These are phyloP conservation scores for Sugiyamaella marilandica DNA, from an alignment of 805 yeast genomes.

Conservation along the genomic window DNA sequence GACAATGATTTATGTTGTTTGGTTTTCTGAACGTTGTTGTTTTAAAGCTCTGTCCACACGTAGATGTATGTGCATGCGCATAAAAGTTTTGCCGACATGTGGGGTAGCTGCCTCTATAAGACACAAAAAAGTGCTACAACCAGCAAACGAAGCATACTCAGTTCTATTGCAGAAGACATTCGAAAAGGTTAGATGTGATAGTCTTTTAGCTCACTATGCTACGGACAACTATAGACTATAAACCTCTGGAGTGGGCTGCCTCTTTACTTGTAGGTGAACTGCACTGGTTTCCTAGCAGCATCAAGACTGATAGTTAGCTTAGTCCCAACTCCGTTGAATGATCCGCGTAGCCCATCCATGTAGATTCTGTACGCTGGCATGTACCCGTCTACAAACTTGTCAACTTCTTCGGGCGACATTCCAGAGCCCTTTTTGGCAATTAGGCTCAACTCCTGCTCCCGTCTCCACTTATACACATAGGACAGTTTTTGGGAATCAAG, in stretches of 20 bases:
- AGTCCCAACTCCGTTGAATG: neutral
- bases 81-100: neutral
- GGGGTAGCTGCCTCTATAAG: too few species aligned
- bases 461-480: slow-evolving; percentile 74
- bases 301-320: neutral
- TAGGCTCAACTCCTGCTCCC: slow-evolving; percentile 63
- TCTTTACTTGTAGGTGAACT: neutral
- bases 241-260: too few species aligned
- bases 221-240: too few species aligned
- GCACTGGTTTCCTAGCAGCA: neutral
- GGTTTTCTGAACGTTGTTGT: too few species aligned
- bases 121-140: too few species aligned
- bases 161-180: neutral
- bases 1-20: too few species aligned
- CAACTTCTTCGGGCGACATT: slow-evolving; percentile 73
- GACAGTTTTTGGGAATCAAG: slow-evolving; percentile 54
- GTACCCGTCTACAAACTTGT: slow-evolving; percentile 68
- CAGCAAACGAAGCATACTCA: too few species aligned
- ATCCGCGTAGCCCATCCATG: slow-evolving; percentile 6
- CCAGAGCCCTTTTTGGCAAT: slow-evolving; percentile 57
- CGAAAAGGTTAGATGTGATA: neutral
- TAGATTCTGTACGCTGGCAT: slow-evolving; percentile 81
- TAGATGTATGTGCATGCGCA: neutral
- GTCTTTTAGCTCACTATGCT: too few species aligned
- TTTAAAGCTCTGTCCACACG: too few species aligned